phyloP scores from a whole-genome alignment of 768 basidiomycete genomes.

The Agrocybe pediades region DNA sequence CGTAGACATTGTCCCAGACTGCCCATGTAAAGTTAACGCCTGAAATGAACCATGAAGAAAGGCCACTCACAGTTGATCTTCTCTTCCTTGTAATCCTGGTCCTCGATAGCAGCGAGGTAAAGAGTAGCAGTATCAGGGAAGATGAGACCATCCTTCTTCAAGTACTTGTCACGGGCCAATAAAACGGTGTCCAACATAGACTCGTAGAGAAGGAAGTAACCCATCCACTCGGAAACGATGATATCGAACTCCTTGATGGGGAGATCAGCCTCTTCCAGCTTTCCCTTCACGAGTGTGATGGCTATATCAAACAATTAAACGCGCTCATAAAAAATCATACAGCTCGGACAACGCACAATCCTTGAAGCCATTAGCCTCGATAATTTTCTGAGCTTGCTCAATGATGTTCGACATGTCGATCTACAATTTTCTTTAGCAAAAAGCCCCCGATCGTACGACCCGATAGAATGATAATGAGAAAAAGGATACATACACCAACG shows the following conservation, averaged over 20 bases:
- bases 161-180: slow-evolving; percentile 94
- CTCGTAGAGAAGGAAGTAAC: slow-evolving; percentile 98
- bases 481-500: slow-evolving; percentile 68
- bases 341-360: slow-evolving; percentile 63
- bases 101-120: slow-evolving; percentile 96
- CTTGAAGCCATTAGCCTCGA: slow-evolving; percentile 94
- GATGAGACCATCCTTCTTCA: slow-evolving; percentile 87
- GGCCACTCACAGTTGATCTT: slow-evolving; percentile 92
- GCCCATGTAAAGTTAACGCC: slow-evolving; percentile 7
- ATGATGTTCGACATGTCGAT: slow-evolving; percentile 99
- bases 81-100: slow-evolving; percentile 99
- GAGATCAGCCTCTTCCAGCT: slow-evolving; percentile 90
- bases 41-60: not conserved
- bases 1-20: slow-evolving; percentile 99
- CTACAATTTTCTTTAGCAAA: slow-evolving; percentile 38
- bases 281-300: slow-evolving; percentile 96
- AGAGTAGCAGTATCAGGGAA: slow-evolving; percentile 95
- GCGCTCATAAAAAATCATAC: not conserved
- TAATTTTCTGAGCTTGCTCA: slow-evolving; percentile 97
- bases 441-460: not conserved
- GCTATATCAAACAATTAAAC: slow-evolving; percentile 42
- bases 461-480: slow-evolving; percentile 7
- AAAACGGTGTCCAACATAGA: slow-evolving; percentile 99
- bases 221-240: slow-evolving; percentile 99
- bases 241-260: slow-evolving; percentile 95